Evolutionary conservation across 371 early-diverging fungal species (phyloP).

Genomic region (Syncephalis fuscata): DNA sequence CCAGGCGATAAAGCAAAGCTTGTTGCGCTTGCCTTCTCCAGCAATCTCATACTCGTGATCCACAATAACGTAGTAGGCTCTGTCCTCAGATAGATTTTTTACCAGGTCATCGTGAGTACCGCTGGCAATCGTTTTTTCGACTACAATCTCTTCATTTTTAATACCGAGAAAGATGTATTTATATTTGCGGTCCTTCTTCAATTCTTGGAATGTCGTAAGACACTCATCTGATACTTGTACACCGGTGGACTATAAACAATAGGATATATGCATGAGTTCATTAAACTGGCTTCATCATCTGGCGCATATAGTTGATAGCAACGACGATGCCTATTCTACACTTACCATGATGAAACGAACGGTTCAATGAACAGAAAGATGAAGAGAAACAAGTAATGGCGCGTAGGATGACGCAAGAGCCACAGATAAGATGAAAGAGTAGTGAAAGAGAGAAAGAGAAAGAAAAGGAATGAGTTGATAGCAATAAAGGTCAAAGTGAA

Average conservation of each 20-base stretch:
- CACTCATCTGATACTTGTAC: constrained; percentile 45
- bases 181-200: constrained; percentile 56
- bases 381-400: too few relatives aligned
- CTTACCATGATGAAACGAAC: too few relatives aligned
- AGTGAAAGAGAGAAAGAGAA: too few relatives aligned
- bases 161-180: constrained; percentile 70
- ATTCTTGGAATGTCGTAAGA: constrained; percentile 35
- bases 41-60: constrained; percentile 58
- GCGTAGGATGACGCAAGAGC: too few relatives aligned
- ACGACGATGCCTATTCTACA: too few relatives aligned
- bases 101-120: constrained; percentile 51
- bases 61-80: constrained; percentile 71
- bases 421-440: too few relatives aligned
- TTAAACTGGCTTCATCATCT: too few relatives aligned
- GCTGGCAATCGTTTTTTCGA: constrained; percentile 35
- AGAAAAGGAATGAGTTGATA: too few relatives aligned
- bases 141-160: constrained; percentile 40
- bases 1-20: constrained; percentile 49
- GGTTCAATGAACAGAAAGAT: too few relatives aligned
- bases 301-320: too few relatives aligned
- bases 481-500: too few relatives aligned
- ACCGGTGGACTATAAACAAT: constrained; percentile 36
- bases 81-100: constrained; percentile 32
- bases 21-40: constrained; percentile 53
- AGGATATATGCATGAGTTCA: neutral